Evolutionary conservation across 345 rosid genomes (phyloP).

Genomic region (Dovyalis caffra): DNA sequence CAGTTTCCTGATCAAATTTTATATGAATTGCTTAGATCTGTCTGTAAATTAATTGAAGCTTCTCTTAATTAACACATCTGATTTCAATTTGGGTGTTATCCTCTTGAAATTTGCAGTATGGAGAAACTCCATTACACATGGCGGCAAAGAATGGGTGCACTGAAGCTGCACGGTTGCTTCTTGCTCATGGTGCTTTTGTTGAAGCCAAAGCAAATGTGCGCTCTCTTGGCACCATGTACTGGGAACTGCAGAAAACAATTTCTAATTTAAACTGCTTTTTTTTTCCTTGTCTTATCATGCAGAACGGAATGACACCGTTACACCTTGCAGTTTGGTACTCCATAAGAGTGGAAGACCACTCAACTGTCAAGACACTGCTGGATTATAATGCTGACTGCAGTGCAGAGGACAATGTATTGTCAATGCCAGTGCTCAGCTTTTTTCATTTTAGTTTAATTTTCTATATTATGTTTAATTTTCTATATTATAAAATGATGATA

Average conservation of each 20-base stretch:
- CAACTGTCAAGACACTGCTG: conserved; percentile 78
- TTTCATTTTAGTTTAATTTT: conserved; percentile 1
- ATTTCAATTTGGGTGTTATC: conserved; percentile 13
- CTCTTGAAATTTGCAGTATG: conserved; percentile 55
- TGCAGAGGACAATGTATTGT: conserved; percentile 74
- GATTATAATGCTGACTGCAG: conserved; percentile 88
- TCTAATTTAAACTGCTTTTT: conserved; percentile 1
- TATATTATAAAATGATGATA: conserved; percentile 4
- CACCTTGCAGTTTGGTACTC: conserved; percentile 99
- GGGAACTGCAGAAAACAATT: conserved; percentile 10
- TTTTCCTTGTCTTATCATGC: conserved; percentile 22
- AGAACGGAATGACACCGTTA: conserved; percentile 99
- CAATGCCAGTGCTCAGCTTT: not conserved
- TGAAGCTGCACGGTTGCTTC: conserved; percentile 76
- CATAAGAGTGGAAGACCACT: conserved; percentile 65
- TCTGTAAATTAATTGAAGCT: not conserved
- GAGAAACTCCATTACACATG: conserved; percentile 99
- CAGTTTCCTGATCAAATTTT: not conserved
- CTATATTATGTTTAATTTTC: too few relatives aligned
- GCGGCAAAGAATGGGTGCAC: conserved; percentile 95
- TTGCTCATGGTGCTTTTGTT: conserved; percentile 76
- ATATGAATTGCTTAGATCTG: not conserved
- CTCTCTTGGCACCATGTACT: conserved; percentile 15
- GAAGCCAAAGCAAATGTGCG: conserved; percentile 90
- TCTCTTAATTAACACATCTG: conserved; percentile 7